phyloP scores from a whole-genome alignment of 1,284 basidiomycete species.

The Macrocystidia cucumis region DNA sequence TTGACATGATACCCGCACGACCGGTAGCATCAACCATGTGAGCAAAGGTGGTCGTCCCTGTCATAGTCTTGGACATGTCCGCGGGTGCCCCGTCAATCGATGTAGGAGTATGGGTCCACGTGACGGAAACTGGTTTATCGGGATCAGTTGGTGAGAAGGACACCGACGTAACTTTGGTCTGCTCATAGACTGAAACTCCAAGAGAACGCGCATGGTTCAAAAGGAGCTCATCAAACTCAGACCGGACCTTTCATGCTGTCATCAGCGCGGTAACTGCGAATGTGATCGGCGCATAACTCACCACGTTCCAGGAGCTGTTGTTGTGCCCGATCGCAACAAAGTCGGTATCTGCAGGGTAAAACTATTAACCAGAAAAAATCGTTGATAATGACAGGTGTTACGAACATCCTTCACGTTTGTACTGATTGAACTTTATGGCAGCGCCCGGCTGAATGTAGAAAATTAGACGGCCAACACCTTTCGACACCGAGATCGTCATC shows the following conservation, averaged over 20 bases:
- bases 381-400: constrained; percentile 6
- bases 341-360: constrained; percentile 44
- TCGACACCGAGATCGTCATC: constrained; percentile 1
- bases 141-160: constrained; percentile 33
- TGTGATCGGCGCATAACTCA: constrained; percentile 22
- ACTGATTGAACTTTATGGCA: constrained; percentile 58
- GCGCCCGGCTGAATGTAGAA: constrained; percentile 39
- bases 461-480: constrained; percentile 1
- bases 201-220: constrained; percentile 50
- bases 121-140: constrained; percentile 38
- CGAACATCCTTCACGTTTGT: constrained; percentile 59
- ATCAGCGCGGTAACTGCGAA: background rate
- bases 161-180: constrained; percentile 41
- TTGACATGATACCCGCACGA: constrained; percentile 58
- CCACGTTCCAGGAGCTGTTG: constrained; percentile 62
- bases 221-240: constrained; percentile 57
- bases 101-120: constrained; percentile 34
- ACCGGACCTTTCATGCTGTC: constrained; percentile 40
- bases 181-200: constrained; percentile 48
- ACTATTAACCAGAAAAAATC: constrained; percentile 5
- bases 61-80: constrained; percentile 7
- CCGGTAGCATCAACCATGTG: constrained; percentile 68
- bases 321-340: constrained; percentile 48
- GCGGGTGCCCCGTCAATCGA: constrained; percentile 7
- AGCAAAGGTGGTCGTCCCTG: constrained; percentile 50